Percentiles rank a stretch among this genome's conserved stretches.
These are phyloP conservation scores for Stipa capillata DNA, from an alignment of 176 grass and related monocot species.

Conservation along the genomic window DNA sequence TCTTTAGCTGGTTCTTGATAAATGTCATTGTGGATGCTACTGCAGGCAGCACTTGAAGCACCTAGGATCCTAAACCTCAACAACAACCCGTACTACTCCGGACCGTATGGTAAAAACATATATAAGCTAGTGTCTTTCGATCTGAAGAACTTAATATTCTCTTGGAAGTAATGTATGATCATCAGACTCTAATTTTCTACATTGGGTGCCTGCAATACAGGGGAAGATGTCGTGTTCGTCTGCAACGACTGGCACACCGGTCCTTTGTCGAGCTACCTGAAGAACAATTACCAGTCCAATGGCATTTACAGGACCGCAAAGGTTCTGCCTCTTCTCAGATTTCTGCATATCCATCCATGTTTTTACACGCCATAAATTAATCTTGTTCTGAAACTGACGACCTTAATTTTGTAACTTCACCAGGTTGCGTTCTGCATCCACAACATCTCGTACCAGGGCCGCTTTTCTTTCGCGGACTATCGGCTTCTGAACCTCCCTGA, in stretches of 20 bases:
- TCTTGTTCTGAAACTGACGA: background rate
- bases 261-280: slow-evolving; percentile 65
- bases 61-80: slow-evolving; percentile 75
- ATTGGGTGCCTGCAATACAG: slow-evolving; percentile 2
- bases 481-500: slow-evolving; percentile 60
- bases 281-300: slow-evolving; percentile 60
- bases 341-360: background rate
- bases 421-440: slow-evolving; percentile 98
- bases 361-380: background rate
- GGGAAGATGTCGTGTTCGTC: slow-evolving; percentile 81
- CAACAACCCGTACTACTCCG: slow-evolving; percentile 54
- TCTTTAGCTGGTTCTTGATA: background rate
- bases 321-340: background rate
- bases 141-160: background rate
- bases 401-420: background rate
- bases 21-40: background rate
- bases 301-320: slow-evolving; percentile 82
- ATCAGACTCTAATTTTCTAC: background rate
- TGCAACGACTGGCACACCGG: slow-evolving; percentile 98
- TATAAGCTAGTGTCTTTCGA: background rate
- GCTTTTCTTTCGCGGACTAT: slow-evolving; percentile 53
- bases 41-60: slow-evolving; percentile 81
- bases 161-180: background rate
- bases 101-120: slow-evolving; percentile 56
- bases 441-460: slow-evolving; percentile 92